phyloP scores from a whole-genome alignment of 2,329 filamentous ascomycete genomes.

The Diplodia intermedia region DNA sequence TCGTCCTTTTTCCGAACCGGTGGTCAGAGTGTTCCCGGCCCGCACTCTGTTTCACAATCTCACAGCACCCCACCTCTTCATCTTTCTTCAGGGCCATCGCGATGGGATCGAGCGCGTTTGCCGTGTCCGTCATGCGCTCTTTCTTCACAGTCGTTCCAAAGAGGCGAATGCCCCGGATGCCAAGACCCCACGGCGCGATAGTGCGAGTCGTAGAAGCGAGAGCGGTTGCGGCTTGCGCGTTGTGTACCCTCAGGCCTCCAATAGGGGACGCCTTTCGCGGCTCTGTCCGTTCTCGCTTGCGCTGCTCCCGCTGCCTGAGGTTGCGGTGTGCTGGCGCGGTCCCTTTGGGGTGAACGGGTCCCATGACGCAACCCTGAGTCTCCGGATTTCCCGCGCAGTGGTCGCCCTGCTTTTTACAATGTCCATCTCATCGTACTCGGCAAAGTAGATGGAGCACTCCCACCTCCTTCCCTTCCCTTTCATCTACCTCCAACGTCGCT shows the following conservation, averaged over 20 bases:
- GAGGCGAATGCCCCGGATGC: constrained; percentile 14
- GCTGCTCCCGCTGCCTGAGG: neutral
- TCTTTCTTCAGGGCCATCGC: neutral
- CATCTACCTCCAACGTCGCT: neutral
- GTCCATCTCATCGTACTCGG: neutral
- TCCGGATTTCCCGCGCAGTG: neutral
- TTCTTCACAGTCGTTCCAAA: neutral
- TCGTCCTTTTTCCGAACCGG: constrained; percentile 8
- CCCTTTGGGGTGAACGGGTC: too few species aligned
- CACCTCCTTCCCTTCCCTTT: neutral
- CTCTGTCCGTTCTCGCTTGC: constrained; percentile 12
- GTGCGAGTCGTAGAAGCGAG: constrained; percentile 11
- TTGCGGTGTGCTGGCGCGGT: neutral
- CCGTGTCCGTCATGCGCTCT: constrained; percentile 9
- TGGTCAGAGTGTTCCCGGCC: constrained; percentile 23
- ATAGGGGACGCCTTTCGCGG: constrained; percentile 11
- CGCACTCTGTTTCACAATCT: constrained; percentile 26
- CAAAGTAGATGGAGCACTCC: neutral
- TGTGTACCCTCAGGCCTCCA: constrained; percentile 8
- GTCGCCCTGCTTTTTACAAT: neutral
- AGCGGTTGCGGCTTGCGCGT: constrained; percentile 11
- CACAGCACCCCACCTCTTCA: constrained; percentile 7
- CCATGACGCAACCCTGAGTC: constrained; percentile 9
- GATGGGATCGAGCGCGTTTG: neutral
- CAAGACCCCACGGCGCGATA: constrained; percentile 3